Evolutionary conservation across 257 asterid species (phyloP), one percentile per base, ranked within the genome.

Genomic region (Solanum pimpinellifolium): DNA sequence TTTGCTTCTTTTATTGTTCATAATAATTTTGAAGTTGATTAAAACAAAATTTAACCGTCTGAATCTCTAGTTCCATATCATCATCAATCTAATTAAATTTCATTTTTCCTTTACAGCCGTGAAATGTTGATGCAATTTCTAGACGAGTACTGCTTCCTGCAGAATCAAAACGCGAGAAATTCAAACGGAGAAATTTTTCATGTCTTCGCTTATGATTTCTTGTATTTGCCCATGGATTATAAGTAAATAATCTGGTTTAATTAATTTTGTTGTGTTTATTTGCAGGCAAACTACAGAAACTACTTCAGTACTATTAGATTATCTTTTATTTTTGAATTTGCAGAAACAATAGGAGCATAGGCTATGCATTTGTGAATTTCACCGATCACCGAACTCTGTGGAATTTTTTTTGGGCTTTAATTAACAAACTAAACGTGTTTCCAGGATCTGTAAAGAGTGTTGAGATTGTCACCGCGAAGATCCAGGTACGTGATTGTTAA

Each of bases 321-420:
- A 21, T 21, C 68, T 60, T 60, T 21, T 20, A 9, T 20, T 69
- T 69, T 31, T 69, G 76, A 20, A 3, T 69, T 75, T 87, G 65
- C 89, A 93, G 98, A 56, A 90, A 89, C 4, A 69, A 52, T 9
- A 87, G n/a, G 14, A 87, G 94, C 81, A 87, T 90, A 86, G 98
- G 98, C 1, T 93, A 90, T 86, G 98, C 98, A 7, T 95, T 95
- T 70, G 94, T 94, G 0, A 95, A 95, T 89, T 94, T 95, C 89
- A 92, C 93, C 3, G 83, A 83, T 23, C 84, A 94, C 1, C 46
- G 9, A 60, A 78, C 93, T 3, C 92, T 87, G 0, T 88, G 91
- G 91, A 70, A 14, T 90, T 94, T 35, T 35, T 89, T 87, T 74
- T 8, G 74, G 1, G 77, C 90, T 1, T 90, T 87, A 44, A 87